Conservation (phyloP, 2,329 filamentous ascomycete species). For the Diaporthe sp. region DNA sequence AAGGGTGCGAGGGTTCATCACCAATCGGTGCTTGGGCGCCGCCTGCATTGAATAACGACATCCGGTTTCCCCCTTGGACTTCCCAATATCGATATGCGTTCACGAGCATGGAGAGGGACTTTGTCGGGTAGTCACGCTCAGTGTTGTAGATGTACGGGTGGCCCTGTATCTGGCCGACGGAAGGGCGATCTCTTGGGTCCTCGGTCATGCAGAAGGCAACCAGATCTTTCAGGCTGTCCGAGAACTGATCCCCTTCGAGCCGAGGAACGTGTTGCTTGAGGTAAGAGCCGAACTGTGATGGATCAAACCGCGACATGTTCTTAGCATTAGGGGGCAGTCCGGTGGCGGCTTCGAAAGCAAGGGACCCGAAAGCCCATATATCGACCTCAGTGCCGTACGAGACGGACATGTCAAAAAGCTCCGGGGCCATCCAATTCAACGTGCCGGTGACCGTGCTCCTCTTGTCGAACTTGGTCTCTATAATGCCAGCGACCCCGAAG, state of each 20-base stretch:
- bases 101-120: constrained; percentile 72
- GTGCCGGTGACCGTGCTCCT: constrained; percentile 85
- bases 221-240: constrained; percentile 73
- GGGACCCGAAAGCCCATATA: constrained; percentile 87
- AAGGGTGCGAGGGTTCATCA: constrained; percentile 45
- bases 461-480: constrained; percentile 81
- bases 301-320: constrained; percentile 56
- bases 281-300: constrained; percentile 64
- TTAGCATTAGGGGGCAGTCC: constrained; percentile 78
- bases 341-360: constrained; percentile 83
- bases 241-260: constrained; percentile 78
- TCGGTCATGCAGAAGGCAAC: constrained; percentile 79
- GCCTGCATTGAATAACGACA: constrained; percentile 69
- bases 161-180: constrained; percentile 74
- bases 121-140: constrained; percentile 70
- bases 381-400: constrained; percentile 80
- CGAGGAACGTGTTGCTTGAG: constrained; percentile 72
- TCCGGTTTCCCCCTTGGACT: constrained; percentile 75
- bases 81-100: constrained; percentile 82
- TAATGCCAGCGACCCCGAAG: constrained; percentile 83
- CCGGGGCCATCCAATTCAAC: constrained; percentile 87
- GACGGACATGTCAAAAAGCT: constrained; percentile 73
- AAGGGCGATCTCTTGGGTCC: constrained; percentile 74
- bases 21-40: constrained; percentile 66
- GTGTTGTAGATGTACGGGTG: constrained; percentile 77